phyloP scores from a whole-genome alignment of 805 yeast genomes.

The Metschnikowia peoriensis region DNA sequence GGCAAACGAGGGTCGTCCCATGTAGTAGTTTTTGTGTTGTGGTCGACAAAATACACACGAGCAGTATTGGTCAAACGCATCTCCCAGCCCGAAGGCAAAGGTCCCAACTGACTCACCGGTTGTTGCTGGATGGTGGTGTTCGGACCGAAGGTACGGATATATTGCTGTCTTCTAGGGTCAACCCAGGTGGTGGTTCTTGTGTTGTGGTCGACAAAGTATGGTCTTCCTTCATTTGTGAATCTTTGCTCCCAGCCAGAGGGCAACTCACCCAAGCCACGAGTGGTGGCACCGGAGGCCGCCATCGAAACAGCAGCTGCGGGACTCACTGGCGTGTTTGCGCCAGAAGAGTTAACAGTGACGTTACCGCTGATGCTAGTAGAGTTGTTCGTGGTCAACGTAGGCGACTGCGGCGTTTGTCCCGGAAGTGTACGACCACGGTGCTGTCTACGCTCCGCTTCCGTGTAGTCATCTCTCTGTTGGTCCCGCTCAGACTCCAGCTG shows the following conservation, averaged over 20 bases:
- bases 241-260: conserved; percentile 99
- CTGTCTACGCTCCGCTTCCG: conserved; percentile 87
- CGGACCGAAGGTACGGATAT: conserved; percentile 91
- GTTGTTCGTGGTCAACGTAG: conserved; percentile 21
- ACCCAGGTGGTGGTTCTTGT: conserved; percentile 99
- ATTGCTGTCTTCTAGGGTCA: conserved; percentile 98
- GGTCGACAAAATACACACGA: conserved; percentile 97
- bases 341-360: conserved; percentile 45
- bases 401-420: conserved; percentile 46
- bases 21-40: conserved; percentile 97
- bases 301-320: conserved; percentile 66
- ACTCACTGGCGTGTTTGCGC: conserved; percentile 51
- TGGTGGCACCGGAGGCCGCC: conserved; percentile 83
- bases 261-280: conserved; percentile 93
- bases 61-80: conserved; percentile 99
- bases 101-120: conserved; percentile 96
- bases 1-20: conserved; percentile 99
- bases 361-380: conserved; percentile 35
- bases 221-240: conserved; percentile 96
- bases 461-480: conserved; percentile 60
- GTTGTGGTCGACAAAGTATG: conserved; percentile 97
- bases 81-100: conserved; percentile 99
- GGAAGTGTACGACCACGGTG: conserved; percentile 91
- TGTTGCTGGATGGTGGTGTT: conserved; percentile 93
- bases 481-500: conserved; percentile 71